Base-by-base conservation (phyloP, 2,329 filamentous ascomycete species). In the Xylariales sp. region DNA sequence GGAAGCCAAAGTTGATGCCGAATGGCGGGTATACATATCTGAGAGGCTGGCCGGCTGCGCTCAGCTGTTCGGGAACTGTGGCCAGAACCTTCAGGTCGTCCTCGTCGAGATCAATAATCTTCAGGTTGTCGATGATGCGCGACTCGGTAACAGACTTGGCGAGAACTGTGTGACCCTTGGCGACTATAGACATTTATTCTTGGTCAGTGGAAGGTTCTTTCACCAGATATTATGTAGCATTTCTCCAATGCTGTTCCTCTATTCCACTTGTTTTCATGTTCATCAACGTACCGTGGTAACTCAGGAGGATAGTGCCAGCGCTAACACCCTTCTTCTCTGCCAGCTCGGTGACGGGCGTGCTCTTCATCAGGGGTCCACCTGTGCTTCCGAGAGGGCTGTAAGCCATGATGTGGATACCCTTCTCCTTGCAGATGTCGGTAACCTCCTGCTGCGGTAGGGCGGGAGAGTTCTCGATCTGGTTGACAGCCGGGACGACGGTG, bases 401-500 rank as follows among this genome's bases (percentile, higher is more conserved):
- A 13, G 84, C 83, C 47, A 86, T 81, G 54, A 88, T 65, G 52
- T 85, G 74, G 43, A 89, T 86, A 40, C 76, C 77, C 61, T 84
- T 82, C 41, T 70, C 65, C 42, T 74, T 74, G 70, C 81, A 87
- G 50, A 79, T 74, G 45, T 85, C 76, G 43, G 84, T 76, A 43
- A 88, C 78, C 44, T 87, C 80, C 49, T 85, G 74, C 64, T 89
- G 83, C 2, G 82, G 83, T 10, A 85, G 74, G 6, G 72, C 72
- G 12, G 83, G 83, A 66, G 85, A 80, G 68, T 85, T 85, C 62
- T 87, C 83, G 54, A 85, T 85, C 66, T 86, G 81, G 66, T 85
- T 84, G 54, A 79, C 75, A 40, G 78, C 81, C 5, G 81, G 81
- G 7, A 78, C 63, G 47, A 86, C 71, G 29, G 55, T 66, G 45